phyloP scores from a whole-genome alignment of 2,329 filamentous ascomycete species.

The Coniochaeta hoffmannii region DNA sequence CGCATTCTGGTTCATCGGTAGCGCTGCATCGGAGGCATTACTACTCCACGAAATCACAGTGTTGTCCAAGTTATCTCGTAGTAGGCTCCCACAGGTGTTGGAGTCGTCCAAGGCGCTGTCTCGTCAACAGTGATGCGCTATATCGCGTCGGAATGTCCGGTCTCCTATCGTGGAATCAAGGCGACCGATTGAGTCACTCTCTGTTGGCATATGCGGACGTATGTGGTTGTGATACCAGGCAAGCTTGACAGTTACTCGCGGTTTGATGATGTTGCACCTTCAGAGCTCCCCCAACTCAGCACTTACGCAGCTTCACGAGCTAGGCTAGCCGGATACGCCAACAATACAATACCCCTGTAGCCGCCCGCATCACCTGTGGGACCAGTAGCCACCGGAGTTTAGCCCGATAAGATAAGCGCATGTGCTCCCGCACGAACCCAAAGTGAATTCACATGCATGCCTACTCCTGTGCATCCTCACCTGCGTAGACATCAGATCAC shows the following conservation, averaged over 20 bases:
- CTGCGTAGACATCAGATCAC: neutral
- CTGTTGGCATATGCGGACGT: neutral
- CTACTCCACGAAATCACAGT: neutral
- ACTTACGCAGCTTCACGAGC: neutral
- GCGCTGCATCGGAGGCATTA: neutral
- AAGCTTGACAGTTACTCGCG: neutral
- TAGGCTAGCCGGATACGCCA: neutral
- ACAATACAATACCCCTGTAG: neutral
- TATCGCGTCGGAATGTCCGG: neutral
- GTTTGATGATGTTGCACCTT: neutral
- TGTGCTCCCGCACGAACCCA: neutral
- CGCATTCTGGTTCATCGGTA: conserved; percentile 1
- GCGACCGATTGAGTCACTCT: too few species aligned
- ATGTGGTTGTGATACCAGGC: neutral
- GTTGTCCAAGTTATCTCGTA: neutral
- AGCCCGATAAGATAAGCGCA: neutral
- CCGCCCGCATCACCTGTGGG: neutral
- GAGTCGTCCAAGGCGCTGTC: too few species aligned
- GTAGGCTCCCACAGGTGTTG: neutral
- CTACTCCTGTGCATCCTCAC: too few species aligned
- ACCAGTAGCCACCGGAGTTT: neutral
- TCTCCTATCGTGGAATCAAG: neutral
- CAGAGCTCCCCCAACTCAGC: neutral
- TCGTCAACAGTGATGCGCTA: neutral
- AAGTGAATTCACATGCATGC: too few species aligned